Conservation (phyloP, 2,329 filamentous ascomycete species). For the Alternaria brassicae region DNA sequence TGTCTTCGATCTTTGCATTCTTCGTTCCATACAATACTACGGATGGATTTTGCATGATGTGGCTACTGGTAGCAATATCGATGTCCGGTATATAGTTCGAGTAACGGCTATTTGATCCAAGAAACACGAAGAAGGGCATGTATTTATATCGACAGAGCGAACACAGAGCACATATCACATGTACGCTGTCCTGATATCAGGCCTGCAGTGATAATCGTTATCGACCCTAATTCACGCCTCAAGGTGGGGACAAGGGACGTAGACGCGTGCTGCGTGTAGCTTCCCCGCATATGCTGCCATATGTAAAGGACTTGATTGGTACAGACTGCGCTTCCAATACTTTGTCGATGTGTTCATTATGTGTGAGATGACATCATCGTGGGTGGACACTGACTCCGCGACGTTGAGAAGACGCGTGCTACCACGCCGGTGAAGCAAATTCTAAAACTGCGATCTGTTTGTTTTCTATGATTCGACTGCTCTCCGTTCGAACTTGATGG, state of each 20-base stretch:
- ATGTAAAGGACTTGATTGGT: neutral
- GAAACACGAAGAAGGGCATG: no score
- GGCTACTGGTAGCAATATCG: no score
- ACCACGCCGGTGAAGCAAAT: neutral
- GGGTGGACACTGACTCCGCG: no score
- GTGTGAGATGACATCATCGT: neutral
- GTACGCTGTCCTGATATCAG: neutral
- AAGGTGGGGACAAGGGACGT: conserved; percentile 19
- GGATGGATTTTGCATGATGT: conserved; percentile 50
- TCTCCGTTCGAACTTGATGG: neutral
- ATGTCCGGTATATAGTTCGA: no score
- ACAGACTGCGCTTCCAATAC: neutral
- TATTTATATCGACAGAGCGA: neutral
- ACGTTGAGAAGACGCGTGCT: no score
- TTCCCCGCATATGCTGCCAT: conserved; percentile 9
- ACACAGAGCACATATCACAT: neutral
- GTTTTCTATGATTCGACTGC: neutral
- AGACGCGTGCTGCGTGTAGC: conserved; percentile 29
- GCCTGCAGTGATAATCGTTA: neutral
- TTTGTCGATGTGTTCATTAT: neutral
- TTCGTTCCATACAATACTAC: conserved; percentile 52
- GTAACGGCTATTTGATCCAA: neutral
- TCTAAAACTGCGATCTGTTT: neutral
- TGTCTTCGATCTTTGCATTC: conserved; percentile 50
- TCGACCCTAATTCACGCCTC: neutral